These are phyloP conservation scores for Nasturtium officinale DNA, from an alignment of 345 rosid species.

Conservation along the genomic window DNA sequence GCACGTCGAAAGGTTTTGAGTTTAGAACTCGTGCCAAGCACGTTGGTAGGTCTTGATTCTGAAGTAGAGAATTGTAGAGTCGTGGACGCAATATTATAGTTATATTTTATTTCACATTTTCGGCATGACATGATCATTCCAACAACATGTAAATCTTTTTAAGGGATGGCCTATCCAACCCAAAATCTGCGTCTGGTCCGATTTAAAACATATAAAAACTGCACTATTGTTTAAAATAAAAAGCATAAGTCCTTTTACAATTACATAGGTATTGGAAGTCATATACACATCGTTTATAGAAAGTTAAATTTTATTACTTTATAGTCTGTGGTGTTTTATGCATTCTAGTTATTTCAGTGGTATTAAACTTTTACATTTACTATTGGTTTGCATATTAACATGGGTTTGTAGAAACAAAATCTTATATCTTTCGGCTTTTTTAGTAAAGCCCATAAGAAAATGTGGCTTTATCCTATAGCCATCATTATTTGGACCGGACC, in stretches of 20 bases:
- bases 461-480: background rate
- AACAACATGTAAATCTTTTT: conserved; percentile 17
- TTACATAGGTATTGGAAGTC: background rate
- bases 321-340: too few species aligned
- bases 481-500: background rate
- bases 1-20: conserved; percentile 38
- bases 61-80: conserved; percentile 26
- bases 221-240: background rate
- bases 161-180: background rate
- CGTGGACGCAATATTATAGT: conserved; percentile 35
- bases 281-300: background rate
- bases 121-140: conserved; percentile 31
- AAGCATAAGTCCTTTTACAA: background rate
- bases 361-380: too few species aligned
- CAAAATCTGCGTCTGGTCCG: background rate
- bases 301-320: too few species aligned
- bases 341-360: background rate
- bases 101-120: conserved; percentile 21
- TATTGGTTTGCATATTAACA: background rate
- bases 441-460: background rate
- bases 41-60: conserved; percentile 33
- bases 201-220: background rate
- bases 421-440: background rate
- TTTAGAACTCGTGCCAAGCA: conserved; percentile 33
- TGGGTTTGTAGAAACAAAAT: background rate